Evolutionary conservation across 2,329 filamentous ascomycete genomes (phyloP).

Genomic region (Exophiala sideris): DNA sequence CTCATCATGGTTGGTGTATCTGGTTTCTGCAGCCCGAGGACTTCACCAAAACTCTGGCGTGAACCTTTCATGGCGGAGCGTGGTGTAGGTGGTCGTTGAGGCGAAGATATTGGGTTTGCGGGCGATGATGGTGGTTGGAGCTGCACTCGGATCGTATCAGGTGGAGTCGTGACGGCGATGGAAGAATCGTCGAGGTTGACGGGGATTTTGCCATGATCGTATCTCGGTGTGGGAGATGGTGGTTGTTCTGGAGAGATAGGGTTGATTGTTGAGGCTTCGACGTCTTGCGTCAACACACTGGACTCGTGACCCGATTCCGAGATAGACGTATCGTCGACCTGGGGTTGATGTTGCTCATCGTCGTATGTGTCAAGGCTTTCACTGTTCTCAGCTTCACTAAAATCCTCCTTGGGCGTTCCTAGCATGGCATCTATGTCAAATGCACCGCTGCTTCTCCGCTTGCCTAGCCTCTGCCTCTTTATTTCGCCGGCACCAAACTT

Average conservation of each 20-base stretch:
- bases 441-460: constrained; percentile 16
- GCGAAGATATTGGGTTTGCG: constrained; percentile 1
- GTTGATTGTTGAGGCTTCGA: neutral
- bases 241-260: constrained; percentile 8
- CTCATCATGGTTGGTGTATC: constrained; percentile 15
- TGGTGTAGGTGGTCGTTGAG: constrained; percentile 23
- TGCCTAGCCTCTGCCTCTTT: constrained; percentile 11
- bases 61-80: constrained; percentile 28
- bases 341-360: neutral
- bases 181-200: constrained; percentile 24
- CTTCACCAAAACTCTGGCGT: constrained; percentile 13
- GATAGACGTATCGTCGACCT: neutral
- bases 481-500: constrained; percentile 21
- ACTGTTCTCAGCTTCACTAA: neutral
- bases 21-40: neutral
- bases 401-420: constrained; percentile 16
- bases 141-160: neutral
- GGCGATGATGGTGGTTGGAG: neutral
- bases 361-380: neutral
- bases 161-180: constrained; percentile 11
- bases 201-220: constrained; percentile 4
- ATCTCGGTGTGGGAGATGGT: neutral
- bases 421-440: constrained; percentile 27
- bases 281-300: neutral
- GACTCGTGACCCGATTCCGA: neutral